Percentiles rank a stretch among this genome's conserved stretches.
Evolutionary conservation across 2,329 filamentous ascomycete species (phyloP).

Genomic region (Colletotrichum aenigma): DNA sequence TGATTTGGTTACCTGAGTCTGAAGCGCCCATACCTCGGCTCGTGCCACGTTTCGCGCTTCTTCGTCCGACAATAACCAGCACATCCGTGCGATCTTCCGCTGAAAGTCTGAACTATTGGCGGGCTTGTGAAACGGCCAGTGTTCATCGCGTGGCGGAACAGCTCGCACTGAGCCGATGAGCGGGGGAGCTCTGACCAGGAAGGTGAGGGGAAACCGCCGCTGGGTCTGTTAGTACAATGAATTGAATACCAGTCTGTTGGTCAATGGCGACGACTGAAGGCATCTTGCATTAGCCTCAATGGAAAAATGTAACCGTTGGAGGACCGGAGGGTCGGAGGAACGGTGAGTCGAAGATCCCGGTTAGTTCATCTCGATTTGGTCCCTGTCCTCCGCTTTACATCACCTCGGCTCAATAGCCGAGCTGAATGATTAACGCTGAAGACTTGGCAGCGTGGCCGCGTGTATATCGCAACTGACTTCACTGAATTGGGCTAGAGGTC

Average conservation of each 20-base stretch:
- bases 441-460: not conserved
- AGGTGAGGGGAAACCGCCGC: not conserved
- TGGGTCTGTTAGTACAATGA: not conserved
- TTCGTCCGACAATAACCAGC: not conserved
- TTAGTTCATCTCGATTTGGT: not conserved
- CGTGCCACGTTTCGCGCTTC: not conserved
- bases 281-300: not conserved
- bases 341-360: not conserved
- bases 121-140: not conserved
- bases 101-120: not conserved
- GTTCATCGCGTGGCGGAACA: not conserved
- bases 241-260: not conserved
- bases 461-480: too few species aligned
- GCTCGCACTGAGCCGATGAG: not conserved
- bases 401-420: not conserved
- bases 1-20: not conserved
- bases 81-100: not conserved
- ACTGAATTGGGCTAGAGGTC: too few species aligned
- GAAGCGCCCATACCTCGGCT: not conserved
- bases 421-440: not conserved
- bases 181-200: not conserved
- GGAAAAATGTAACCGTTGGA: not conserved
- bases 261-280: not conserved
- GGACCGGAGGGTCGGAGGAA: not conserved
- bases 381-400: not conserved